Conservation (phyloP, 805 yeast genomes). For the Schwanniomyces pseudopolymorphus region DNA sequence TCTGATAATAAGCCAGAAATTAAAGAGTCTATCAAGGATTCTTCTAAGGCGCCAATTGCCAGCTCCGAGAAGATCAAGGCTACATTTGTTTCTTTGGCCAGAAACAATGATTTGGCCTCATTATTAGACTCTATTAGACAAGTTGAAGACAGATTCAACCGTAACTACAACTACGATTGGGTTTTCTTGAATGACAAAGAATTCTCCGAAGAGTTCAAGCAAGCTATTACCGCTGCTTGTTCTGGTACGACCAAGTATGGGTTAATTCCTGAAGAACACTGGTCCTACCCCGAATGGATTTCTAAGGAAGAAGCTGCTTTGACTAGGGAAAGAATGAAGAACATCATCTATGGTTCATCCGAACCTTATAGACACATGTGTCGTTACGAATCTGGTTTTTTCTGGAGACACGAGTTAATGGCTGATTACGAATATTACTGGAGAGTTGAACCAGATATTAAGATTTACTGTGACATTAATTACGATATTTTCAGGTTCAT, state of each 20-base stretch:
- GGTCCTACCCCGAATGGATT: slow-evolving; percentile 84
- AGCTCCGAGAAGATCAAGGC: slow-evolving; percentile 23
- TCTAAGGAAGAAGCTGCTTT: slow-evolving; percentile 68
- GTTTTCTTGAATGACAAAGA: slow-evolving; percentile 85
- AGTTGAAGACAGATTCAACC: slow-evolving; percentile 86
- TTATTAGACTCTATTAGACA: slow-evolving; percentile 65
- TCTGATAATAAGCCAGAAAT: neutral
- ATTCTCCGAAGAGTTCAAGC: slow-evolving; percentile 77
- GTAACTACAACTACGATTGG: slow-evolving; percentile 84
- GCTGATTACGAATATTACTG: slow-evolving; percentile 82
- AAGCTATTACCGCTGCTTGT: slow-evolving; percentile 59
- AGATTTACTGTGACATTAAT: slow-evolving; percentile 75
- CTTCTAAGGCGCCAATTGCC: neutral
- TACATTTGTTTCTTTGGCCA: slow-evolving; percentile 73
- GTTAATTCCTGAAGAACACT: slow-evolving; percentile 72
- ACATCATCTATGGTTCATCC: slow-evolving; percentile 68
- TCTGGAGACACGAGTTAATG: slow-evolving; percentile 73
- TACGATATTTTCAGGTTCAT: slow-evolving; percentile 83
- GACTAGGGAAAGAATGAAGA: slow-evolving; percentile 58
- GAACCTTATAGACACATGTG: slow-evolving; percentile 87
- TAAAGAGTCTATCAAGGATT: neutral
- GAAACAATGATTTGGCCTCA: slow-evolving; percentile 65
- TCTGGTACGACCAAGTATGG: slow-evolving; percentile 81
- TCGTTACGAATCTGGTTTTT: slow-evolving; percentile 84
- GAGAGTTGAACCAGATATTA: slow-evolving; percentile 88